A percentile compares a stretch with the other conserved stretches of the same genome.
Conservation (phyloP, 768 basidiomycete genomes). For the Hypsizygus marmoreus region DNA sequence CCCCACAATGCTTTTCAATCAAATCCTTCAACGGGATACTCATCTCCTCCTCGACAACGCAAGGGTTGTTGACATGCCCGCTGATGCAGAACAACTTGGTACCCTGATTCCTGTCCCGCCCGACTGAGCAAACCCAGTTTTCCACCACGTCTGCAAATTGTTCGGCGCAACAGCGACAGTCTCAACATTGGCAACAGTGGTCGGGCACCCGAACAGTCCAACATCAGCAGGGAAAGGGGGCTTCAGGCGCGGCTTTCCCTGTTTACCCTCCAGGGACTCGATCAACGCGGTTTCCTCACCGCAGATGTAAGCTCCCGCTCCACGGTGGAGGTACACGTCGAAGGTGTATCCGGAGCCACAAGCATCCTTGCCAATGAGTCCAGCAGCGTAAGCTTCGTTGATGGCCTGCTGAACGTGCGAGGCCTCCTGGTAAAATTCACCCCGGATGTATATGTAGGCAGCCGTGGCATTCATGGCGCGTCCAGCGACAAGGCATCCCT, state of each 20-base stretch:
- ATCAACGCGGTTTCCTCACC: constrained; percentile 98
- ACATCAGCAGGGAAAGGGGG: constrained; percentile 99
- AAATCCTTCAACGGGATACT: constrained; percentile 93
- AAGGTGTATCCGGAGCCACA: constrained; percentile 94
- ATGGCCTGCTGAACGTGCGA: constrained; percentile 94
- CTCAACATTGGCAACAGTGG: constrained; percentile 98
- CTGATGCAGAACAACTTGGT: constrained; percentile 98
- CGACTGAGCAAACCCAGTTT: constrained; percentile 87
- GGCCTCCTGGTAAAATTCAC: constrained; percentile 97
- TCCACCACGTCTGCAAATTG: constrained; percentile 88
- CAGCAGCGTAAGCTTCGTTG: constrained; percentile 89
- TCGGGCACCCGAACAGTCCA: constrained; percentile 95
- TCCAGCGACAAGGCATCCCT: constrained; percentile 96
- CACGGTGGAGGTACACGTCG: constrained; percentile 98
- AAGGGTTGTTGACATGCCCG: constrained; percentile 98
- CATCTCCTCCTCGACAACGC: constrained; percentile 99
- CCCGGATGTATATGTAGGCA: constrained; percentile 99
- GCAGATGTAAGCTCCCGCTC: constrained; percentile 98
- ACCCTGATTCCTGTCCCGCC: constrained; percentile 88
- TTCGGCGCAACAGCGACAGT: constrained; percentile 96
- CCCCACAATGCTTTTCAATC: constrained; percentile 96
- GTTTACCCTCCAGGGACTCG: constrained; percentile 96
- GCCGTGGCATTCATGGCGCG: constrained; percentile 97
- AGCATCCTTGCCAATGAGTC: constrained; percentile 86
- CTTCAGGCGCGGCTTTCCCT: constrained; percentile 96